Evolutionary conservation across 495 filamentous ascomycete genomes (phyloP).

Genomic region (Penicillium macrosclerotiorum): DNA sequence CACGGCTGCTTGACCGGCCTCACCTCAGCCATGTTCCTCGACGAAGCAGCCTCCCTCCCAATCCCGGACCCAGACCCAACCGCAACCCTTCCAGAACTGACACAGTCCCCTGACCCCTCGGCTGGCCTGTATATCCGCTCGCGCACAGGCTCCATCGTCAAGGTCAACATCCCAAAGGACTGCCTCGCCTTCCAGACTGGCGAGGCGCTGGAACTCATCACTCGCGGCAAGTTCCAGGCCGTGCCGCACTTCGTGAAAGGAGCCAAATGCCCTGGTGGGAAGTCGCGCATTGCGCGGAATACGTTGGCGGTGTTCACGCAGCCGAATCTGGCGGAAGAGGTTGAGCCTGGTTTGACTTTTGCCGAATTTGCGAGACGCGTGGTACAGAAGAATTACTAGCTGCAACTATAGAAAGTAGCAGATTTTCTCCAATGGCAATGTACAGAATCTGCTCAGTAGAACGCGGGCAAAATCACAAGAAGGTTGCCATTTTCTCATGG

Average conservation of each 20-base stretch:
- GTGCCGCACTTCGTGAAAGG: constrained; percentile 96
- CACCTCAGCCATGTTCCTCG: constrained; percentile 93
- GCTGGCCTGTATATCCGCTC: constrained; percentile 92
- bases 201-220: constrained; percentile 86
- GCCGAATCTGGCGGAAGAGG: constrained; percentile 85
- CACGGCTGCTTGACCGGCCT: constrained; percentile 92
- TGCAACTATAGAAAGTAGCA: too few relatives aligned
- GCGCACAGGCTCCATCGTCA: constrained; percentile 70
- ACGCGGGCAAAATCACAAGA: too few relatives aligned
- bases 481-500: too few relatives aligned
- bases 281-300: constrained; percentile 71
- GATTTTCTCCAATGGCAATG: too few relatives aligned
- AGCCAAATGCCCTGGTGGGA: constrained; percentile 34
- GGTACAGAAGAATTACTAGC: constrained; percentile 71
- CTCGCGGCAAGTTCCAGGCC: constrained; percentile 81
- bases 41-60: constrained; percentile 60
- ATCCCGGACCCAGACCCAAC: constrained; percentile 22
- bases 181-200: constrained; percentile 97
- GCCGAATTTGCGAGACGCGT: constrained; percentile 84
- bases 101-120: constrained; percentile 70
- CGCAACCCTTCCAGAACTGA: constrained; percentile 61
- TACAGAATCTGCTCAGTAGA: too few relatives aligned
- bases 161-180: constrained; percentile 85
- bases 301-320: constrained; percentile 97
- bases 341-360: constrained; percentile 72